Percentiles rank a stretch among this genome's conserved stretches.
These are phyloP conservation scores for Helotiales sp. DNA, from an alignment of 2,329 filamentous ascomycete species.

Conservation along the genomic window DNA sequence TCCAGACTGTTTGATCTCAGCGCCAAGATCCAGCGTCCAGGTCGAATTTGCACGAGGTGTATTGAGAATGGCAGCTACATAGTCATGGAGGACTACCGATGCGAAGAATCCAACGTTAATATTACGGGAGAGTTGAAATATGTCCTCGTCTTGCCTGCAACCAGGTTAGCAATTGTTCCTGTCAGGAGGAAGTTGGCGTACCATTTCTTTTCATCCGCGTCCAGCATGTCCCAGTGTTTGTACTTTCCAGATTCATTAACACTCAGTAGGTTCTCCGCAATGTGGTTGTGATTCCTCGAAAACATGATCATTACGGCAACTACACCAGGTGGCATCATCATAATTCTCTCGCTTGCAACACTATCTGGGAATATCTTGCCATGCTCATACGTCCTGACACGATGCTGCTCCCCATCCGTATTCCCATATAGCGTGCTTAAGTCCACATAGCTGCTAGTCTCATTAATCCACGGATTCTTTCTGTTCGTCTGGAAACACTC, in stretches of 20 bases:
- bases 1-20: slow-evolving; percentile 43
- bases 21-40: slow-evolving; percentile 46
- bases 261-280: slow-evolving; percentile 40
- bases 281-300: slow-evolving; percentile 46
- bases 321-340: slow-evolving; percentile 49
- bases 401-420: slow-evolving; percentile 41
- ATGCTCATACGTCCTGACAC: slow-evolving; percentile 44
- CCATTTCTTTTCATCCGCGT: slow-evolving; percentile 39
- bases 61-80: slow-evolving; percentile 46
- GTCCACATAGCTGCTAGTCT: slow-evolving; percentile 49
- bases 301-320: slow-evolving; percentile 44
- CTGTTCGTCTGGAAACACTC: slow-evolving; percentile 47
- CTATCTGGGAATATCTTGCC: slow-evolving; percentile 45
- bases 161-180: background rate
- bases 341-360: slow-evolving; percentile 45
- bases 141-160: slow-evolving; percentile 46
- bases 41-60: slow-evolving; percentile 45
- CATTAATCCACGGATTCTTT: slow-evolving; percentile 43
- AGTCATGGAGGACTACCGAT: slow-evolving; percentile 45
- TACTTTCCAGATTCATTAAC: slow-evolving; percentile 47
- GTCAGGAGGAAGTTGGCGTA: slow-evolving; percentile 24
- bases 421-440: slow-evolving; percentile 48
- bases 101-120: slow-evolving; percentile 50
- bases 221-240: slow-evolving; percentile 40
- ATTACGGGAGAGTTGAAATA: slow-evolving; percentile 47